These are phyloP conservation scores for Cyclospora cayetanensis DNA, from an alignment of 169 alveolate species.

Conservation along the genomic window DNA sequence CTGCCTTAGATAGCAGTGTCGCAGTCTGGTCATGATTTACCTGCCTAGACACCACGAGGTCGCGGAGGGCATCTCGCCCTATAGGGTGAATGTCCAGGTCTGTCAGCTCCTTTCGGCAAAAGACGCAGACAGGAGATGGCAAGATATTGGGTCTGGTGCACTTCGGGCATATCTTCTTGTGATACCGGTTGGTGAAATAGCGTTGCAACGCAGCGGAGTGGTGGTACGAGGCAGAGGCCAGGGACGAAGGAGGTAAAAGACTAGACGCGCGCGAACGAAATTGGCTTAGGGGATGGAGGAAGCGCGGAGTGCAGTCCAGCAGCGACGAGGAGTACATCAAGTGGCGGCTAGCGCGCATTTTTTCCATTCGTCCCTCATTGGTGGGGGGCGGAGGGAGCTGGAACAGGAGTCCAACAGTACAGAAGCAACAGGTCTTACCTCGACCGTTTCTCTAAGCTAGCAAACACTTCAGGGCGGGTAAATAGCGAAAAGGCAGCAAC, in stretches of 20 bases:
- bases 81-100: conserved; percentile 40
- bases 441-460: too few relatives aligned
- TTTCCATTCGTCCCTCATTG: too few relatives aligned
- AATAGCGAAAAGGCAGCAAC: too few relatives aligned
- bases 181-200: conserved; percentile 53
- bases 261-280: too few relatives aligned
- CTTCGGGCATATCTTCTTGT: conserved; percentile 58
- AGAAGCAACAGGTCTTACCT: too few relatives aligned
- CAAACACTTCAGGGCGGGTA: too few relatives aligned
- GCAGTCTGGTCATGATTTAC: conserved; percentile 7
- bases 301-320: too few relatives aligned
- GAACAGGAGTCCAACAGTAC: too few relatives aligned
- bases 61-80: conserved; percentile 44
- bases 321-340: too few relatives aligned
- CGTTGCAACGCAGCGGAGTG: conserved; percentile 60
- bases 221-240: background rate
- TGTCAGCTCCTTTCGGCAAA: conserved; percentile 15
- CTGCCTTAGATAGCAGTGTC: background rate
- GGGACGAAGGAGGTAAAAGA: background rate
- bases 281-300: too few relatives aligned
- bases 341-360: too few relatives aligned
- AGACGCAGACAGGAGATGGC: conserved; percentile 15
- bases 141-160: conserved; percentile 50
- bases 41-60: conserved; percentile 19
- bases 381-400: too few relatives aligned